phyloP scores from a whole-genome alignment of 1,284 basidiomycete genomes.

The Dichomitus squalens region DNA sequence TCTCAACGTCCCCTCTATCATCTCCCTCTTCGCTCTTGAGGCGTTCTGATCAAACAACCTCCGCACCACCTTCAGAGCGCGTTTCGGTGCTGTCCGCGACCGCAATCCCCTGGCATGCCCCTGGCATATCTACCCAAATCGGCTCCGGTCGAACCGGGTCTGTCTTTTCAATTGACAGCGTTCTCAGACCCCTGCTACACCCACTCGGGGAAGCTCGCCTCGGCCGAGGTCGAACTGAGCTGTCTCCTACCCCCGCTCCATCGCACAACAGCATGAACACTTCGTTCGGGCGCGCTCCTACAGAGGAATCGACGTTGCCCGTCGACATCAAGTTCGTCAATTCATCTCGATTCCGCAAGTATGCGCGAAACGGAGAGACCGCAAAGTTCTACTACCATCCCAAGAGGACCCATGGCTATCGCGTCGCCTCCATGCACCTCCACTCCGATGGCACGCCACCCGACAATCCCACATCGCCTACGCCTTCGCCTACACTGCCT shows the following conservation, averaged over 20 bases:
- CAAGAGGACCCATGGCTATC: neutral
- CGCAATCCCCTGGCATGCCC: slow-evolving; percentile 7
- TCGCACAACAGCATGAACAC: no score
- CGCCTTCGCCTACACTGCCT: no score
- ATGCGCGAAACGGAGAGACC: neutral
- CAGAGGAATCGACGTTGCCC: neutral
- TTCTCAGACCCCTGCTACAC: no score
- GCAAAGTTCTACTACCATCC: slow-evolving; percentile 2
- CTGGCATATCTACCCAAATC: neutral
- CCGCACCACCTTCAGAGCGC: slow-evolving; percentile 1
- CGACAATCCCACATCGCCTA: neutral
- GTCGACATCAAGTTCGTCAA: slow-evolving; percentile 4
- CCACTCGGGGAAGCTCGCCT: no score
- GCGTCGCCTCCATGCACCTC: neutral
- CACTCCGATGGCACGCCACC: neutral
- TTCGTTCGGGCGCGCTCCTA: no score
- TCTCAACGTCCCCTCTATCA: no score
- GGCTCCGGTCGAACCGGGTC: slow-evolving; percentile 8
- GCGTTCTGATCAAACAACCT: slow-evolving; percentile 13
- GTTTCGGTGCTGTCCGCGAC: slow-evolving; percentile 6
- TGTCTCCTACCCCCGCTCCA: no score
- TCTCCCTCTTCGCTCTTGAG: neutral
- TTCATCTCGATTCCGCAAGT: slow-evolving; percentile 6
- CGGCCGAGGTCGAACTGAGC: no score
- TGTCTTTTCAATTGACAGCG: no score